Conservation (phyloP, 129 eudicot species). For the Gnaphalium uliginosum region DNA sequence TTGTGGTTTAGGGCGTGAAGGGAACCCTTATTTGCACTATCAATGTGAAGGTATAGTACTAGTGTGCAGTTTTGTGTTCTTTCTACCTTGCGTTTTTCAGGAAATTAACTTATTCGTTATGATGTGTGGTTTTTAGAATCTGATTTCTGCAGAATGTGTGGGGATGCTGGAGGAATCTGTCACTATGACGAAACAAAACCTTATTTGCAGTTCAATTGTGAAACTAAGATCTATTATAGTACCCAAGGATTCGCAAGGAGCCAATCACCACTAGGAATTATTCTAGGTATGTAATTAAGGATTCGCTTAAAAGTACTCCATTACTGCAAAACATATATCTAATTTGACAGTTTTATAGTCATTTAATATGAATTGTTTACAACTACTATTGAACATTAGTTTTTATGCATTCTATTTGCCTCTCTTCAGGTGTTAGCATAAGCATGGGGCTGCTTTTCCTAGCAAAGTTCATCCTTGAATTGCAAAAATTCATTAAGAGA, state of each 20-base stretch:
- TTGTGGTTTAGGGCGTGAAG: background rate
- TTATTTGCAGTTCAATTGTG: background rate
- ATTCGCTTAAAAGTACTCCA: no score
- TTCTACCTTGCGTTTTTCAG: background rate
- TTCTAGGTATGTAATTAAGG: conserved; percentile 1
- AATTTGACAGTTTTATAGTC: background rate
- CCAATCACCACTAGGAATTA: background rate
- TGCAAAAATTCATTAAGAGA: background rate
- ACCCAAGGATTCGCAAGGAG: background rate
- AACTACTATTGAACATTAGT: no score
- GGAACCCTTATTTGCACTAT: conserved; percentile 13
- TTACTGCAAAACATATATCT: no score
- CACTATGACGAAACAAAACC: background rate
- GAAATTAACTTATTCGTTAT: no score
- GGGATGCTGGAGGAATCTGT: background rate
- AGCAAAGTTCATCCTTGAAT: background rate
- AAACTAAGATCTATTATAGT: background rate
- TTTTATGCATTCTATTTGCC: background rate
- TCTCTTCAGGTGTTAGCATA: conserved; percentile 12
- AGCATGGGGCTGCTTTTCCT: background rate
- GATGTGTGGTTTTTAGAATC: no score
- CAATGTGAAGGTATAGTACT: conserved; percentile 13
- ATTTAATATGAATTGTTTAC: background rate
- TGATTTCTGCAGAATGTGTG: background rate
- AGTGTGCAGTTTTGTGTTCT: background rate